Evolutionary conservation across 2,329 filamentous ascomycete species (phyloP), one percentile per base, ranked within the genome.

Genomic region (Shiraia bambusicola): DNA sequence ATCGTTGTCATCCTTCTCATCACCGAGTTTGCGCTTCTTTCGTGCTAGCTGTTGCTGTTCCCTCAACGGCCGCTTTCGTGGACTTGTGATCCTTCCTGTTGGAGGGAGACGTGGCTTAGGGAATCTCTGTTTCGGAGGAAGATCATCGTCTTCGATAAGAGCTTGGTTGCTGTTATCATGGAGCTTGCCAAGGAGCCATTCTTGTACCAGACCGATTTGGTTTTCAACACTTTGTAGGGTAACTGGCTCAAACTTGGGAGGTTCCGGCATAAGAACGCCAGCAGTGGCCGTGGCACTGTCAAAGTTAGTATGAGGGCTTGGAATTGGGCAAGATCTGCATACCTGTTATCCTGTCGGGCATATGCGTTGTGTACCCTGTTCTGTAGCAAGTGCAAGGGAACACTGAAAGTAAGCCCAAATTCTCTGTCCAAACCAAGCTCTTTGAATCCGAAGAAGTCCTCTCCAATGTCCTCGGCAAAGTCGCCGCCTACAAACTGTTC

Each of bases 381-480:
- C 65, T 97, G 93, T 19, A 98, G 80, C 14, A 98, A 81, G 72
- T 98, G 93, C 44, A 98, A 78, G 16, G 94, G 93, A 26, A 98
- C 93, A 38, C 88, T 91, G 47, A 97, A 81, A 54, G 87, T 87
- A 24, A 92, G 85, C 13, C 91, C 91, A 64, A 97, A 86, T 65
- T 98, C 93, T 56, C 84, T 86, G 60, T 95, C 90, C 43, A 98
- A 79, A 30, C 93, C 93, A 32, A 98, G 81, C 46, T 95, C 91
- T 65, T 90, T 91, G 80, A 98, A 97, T 19, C 93, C 93, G 62
- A 98, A 98, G 79, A 96, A 98, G 72, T 98, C 93, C 74, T 98
- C 93, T 47, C 91, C 92, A 10, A 98, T 86, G 57, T 98, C 93
- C 66, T 96, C 93, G 1, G 93, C 93, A 66, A 98, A 98, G 69